Percentiles rank a stretch among this genome's conserved stretches.
phyloP scores from a whole-genome alignment of 2,329 filamentous ascomycete genomes.

The Lecanicillium sp. region DNA sequence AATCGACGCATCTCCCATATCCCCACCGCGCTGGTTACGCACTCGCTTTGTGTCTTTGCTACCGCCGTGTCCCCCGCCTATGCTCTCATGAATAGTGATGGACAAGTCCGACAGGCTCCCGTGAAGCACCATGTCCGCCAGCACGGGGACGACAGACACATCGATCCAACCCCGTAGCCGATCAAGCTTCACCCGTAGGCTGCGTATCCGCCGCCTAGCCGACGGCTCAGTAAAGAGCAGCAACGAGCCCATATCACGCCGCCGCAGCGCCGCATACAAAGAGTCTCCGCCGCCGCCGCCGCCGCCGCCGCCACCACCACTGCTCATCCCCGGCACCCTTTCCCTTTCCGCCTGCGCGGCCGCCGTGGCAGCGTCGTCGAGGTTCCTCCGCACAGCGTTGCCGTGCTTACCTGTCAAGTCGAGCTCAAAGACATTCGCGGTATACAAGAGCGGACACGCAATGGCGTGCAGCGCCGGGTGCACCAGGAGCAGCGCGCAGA shows the following conservation, averaged over 20 bases:
- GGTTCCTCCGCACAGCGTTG: conserved; percentile 11
- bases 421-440: conserved; percentile 21
- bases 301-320: too few relatives aligned
- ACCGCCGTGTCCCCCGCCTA: background rate
- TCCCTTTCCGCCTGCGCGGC: conserved; percentile 9
- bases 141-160: conserved; percentile 18
- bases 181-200: conserved; percentile 20
- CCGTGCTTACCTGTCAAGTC: conserved; percentile 20
- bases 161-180: conserved; percentile 24
- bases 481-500: conserved; percentile 21
- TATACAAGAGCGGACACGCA: conserved; percentile 23
- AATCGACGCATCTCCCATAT: conserved; percentile 5
- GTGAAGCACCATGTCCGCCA: conserved; percentile 23
- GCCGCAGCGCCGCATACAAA: conserved; percentile 11
- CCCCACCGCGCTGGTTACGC: too few relatives aligned
- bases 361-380: conserved; percentile 9
- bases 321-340: conserved; percentile 7
- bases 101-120: conserved; percentile 20
- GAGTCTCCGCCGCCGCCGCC: too few relatives aligned
- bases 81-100: background rate
- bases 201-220: conserved; percentile 14
- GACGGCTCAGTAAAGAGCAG: conserved; percentile 5
- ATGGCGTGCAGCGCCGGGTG: conserved; percentile 25
- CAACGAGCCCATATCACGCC: conserved; percentile 6
- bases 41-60: too few relatives aligned